Evolutionary conservation across 2,329 filamentous ascomycete species (phyloP).

Genomic region (Beauveria bassiana): DNA sequence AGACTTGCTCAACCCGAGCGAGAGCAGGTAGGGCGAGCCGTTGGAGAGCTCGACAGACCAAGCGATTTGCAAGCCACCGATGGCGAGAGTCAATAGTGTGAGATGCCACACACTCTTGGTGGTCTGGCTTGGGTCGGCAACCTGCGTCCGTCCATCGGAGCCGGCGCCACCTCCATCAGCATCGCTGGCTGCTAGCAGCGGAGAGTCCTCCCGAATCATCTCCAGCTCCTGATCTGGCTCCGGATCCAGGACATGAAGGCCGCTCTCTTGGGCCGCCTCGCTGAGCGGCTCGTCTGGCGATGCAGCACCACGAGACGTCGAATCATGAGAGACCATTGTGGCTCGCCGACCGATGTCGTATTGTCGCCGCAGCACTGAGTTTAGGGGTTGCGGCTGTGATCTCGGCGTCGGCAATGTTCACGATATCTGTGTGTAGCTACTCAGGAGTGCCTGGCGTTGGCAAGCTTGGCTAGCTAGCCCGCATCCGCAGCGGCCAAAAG

Average conservation of each 20-base stretch:
- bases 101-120: conserved; percentile 83
- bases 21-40: conserved; percentile 77
- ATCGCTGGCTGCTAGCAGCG: conserved; percentile 12
- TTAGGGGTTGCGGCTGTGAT: not conserved
- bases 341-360: not conserved
- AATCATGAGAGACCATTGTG: not conserved
- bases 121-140: conserved; percentile 41
- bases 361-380: not conserved
- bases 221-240: conserved; percentile 13
- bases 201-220: conserved; percentile 14
- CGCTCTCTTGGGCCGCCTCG: conserved; percentile 5
- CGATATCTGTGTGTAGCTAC: not conserved
- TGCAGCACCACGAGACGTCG: not conserved
- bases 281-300: conserved; percentile 2
- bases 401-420: not conserved
- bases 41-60: conserved; percentile 95
- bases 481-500: not conserved
- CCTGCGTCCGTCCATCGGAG: conserved; percentile 17
- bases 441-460: not conserved
- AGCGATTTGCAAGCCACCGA: conserved; percentile 84
- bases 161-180: not conserved
- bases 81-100: conserved; percentile 74
- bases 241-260: conserved; percentile 4
- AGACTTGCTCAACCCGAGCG: conserved; percentile 74
- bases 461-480: not conserved